phyloP scores from a whole-genome alignment of 129 eudicot genomes.

The Flaveria brownii region DNA sequence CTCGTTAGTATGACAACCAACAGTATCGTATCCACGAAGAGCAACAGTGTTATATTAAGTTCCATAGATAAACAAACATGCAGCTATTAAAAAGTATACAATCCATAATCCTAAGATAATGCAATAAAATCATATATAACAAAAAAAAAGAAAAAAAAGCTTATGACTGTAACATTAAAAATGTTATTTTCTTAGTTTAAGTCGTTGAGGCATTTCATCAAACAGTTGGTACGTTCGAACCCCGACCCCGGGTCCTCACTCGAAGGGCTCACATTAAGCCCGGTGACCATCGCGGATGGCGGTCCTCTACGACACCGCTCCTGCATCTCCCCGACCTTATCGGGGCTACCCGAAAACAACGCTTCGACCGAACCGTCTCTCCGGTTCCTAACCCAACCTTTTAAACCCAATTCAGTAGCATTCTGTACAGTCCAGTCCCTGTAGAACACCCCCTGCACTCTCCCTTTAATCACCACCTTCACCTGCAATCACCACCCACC shows the following conservation, averaged over 20 bases:
- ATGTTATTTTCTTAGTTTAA: too few species aligned
- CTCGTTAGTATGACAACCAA: too few species aligned
- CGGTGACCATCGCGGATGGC: conserved; percentile 64
- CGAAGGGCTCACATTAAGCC: conserved; percentile 51
- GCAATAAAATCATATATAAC: too few species aligned
- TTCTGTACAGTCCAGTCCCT: conserved; percentile 84
- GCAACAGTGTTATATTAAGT: too few species aligned
- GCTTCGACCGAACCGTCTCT: conserved; percentile 91
- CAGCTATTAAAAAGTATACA: too few species aligned
- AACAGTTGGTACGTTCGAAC: conserved; percentile 67
- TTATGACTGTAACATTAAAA: too few species aligned
- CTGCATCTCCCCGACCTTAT: conserved; percentile 85
- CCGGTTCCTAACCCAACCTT: conserved; percentile 92
- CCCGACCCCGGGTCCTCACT: conserved; percentile 64
- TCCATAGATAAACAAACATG: too few species aligned
- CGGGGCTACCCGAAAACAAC: conserved; percentile 66
- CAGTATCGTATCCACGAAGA: too few species aligned
- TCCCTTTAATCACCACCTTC: conserved; percentile 66
- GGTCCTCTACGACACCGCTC: conserved; percentile 89
- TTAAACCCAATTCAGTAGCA: conserved; percentile 73
- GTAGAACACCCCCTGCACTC: conserved; percentile 87
- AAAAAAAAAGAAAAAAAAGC: too few species aligned
- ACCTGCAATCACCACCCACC: conserved; percentile 43
- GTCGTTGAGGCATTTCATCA: conserved; percentile 34
- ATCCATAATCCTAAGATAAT: too few species aligned